Base-by-base conservation (phyloP, 805 yeast genomes). In the Wickerhamiella slavikovae region DNA sequence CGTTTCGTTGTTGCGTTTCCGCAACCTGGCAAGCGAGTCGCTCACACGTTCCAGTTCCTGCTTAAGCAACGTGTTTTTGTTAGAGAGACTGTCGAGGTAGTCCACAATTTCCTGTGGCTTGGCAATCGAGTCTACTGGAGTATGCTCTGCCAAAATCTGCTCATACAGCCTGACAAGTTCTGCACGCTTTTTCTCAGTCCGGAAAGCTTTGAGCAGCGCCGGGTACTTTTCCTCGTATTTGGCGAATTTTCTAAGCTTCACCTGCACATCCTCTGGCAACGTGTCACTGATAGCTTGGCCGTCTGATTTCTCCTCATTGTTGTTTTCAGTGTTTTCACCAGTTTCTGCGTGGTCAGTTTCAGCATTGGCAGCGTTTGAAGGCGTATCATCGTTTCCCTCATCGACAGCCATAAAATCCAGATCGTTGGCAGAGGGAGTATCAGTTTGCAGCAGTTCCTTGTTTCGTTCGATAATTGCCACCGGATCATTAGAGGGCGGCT, bases 161-260 rank as follows among this genome's bases (percentile, higher is more conserved):
- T 80, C 94, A 40, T 83, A 74, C 6, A 36, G 29, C 4, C 46
- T 56, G 6, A 82, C 62, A 25, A 72, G 58, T 27, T 65, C 71
- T 2, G 62, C 55, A 41, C 71, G 75, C 29, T 63, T 57, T 53
- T 76, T 79, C 48, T 83, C 94, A 1, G 62, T 55, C 44, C 80
- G 77, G 54, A 79, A 89, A 0, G 96, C 94, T 25, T 74, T 74
- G 29, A 82, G 60, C 11, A 85, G 56, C 25, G 40, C 55, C 0
- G 98, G 98, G 46, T 89, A 85, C 48, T 80, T 82, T 29, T 74
- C 75, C 48, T 85, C 96, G 49, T 83, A 85, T 48, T 80, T 35
- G 15, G 42, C 43, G 19, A 41, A 39, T 30, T 42, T 41, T 18
- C 40, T 35, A 4, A 43, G 38, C 25, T 43, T 43, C 1, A 38